Evolutionary conservation across 306 rosid species (phyloP).

Genomic region (Medicago truncatula): DNA sequence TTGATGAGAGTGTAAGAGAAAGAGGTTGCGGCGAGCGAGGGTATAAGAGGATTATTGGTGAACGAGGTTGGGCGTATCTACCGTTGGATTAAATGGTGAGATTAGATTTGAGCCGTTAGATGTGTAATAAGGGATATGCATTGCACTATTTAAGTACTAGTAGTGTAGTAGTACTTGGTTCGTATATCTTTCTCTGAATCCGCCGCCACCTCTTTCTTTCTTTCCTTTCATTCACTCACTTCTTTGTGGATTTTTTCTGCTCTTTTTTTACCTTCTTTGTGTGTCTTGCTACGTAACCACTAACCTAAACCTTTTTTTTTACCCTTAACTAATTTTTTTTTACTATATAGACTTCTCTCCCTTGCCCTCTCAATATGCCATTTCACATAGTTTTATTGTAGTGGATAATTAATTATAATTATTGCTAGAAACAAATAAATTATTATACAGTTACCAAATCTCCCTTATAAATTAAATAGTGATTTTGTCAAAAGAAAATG

Average conservation of each 20-base stretch:
- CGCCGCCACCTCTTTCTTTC: constrained; percentile 78
- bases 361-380: too few relatives aligned
- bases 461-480: too few relatives aligned
- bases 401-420: too few relatives aligned
- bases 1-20: background rate
- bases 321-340: background rate
- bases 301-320: background rate
- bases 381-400: too few relatives aligned
- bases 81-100: constrained; percentile 55
- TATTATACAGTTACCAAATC: too few relatives aligned
- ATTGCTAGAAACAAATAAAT: too few relatives aligned
- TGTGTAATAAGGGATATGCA: constrained; percentile 48
- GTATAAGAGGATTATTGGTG: constrained; percentile 46
- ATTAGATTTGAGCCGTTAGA: constrained; percentile 50
- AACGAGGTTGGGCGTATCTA: constrained; percentile 49
- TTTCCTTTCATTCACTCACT: background rate
- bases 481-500: too few relatives aligned
- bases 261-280: background rate
- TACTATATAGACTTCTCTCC: background rate
- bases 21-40: constrained; percentile 50
- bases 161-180: background rate
- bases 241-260: background rate
- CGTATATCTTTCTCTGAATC: constrained; percentile 44
- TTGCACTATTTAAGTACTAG: background rate
- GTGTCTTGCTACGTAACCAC: background rate